phyloP scores from a whole-genome alignment of 2,329 filamentous ascomycete species.

The Xylaria sp. region DNA sequence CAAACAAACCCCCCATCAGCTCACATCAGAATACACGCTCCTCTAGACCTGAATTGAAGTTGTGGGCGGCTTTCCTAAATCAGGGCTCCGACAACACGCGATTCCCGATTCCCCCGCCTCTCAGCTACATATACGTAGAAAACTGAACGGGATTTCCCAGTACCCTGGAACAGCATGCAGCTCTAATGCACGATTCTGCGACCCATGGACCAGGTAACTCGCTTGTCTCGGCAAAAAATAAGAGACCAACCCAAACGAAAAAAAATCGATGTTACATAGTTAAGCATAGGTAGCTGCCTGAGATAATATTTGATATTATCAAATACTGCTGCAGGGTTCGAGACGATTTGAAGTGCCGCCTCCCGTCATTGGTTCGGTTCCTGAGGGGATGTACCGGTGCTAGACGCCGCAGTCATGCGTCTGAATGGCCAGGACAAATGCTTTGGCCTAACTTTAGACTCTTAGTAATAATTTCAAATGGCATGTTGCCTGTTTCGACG shows the following conservation, averaged over 20 bases:
- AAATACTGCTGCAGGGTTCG: conserved; percentile 20
- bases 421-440: not conserved
- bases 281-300: not conserved
- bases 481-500: not conserved
- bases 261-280: not conserved
- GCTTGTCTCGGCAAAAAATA: not conserved
- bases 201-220: not conserved
- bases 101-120: not conserved
- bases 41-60: not conserved
- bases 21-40: not conserved
- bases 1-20: not conserved
- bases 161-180: not conserved
- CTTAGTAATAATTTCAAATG: conserved; percentile 18
- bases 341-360: conserved; percentile 15
- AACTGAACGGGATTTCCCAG: not conserved
- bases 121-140: not conserved
- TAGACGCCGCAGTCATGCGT: conserved; percentile 15
- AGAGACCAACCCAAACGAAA: not conserved
- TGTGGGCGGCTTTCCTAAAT: not conserved
- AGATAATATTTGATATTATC: conserved; percentile 13
- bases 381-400: not conserved
- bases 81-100: not conserved
- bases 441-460: not conserved
- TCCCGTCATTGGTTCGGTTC: conserved; percentile 2
- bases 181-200: not conserved